Base-by-base conservation (phyloP, 768 basidiomycete genomes). In the Lyophyllum shimeji region DNA sequence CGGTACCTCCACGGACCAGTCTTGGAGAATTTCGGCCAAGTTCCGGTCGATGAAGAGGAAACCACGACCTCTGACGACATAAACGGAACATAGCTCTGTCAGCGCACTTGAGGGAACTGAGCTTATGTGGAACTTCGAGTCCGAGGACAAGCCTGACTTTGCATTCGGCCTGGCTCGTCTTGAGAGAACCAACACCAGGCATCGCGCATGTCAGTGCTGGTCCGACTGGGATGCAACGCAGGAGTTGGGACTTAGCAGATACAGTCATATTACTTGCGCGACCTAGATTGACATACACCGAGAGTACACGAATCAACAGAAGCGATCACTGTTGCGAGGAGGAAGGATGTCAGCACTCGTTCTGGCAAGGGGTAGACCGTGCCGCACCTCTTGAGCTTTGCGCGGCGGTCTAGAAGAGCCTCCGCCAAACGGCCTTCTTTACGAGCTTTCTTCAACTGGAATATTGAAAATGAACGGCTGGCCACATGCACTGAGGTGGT, bases 391-490 rank as follows among this genome's bases (percentile, higher is more conserved):
- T 94, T 94, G 52, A 94, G 76, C 68, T 94, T 94, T 18, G 88
- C 75, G 34, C 92, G 79, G 24, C 92, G 82, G 65, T 94, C 89
- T 27, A 94, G 74, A 69, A 94, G 67, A 7, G 87, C 86, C 66
- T 93, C 91, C 1, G 89, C 85, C 15, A 93, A 70, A n/a, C 87
- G 80, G 2, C 92, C 91, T 55, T 91, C 89, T 65, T 90, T 86
- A 56, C 78, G 78, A 13, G 93, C 93, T 46, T 78, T 79, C 70
- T 90, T 93, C 48, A 96, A 79, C 86, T 93, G 39, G n/a, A 4
- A 2, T 3, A 43, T 37, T 20, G 3, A 34, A 37, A 37, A 17
- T 27, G 55, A 55, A 46, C 52, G 33, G 59, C 42, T 25, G 15
- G 47, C 50, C 17, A 24, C 6, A 24, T 25, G 53, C 47, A 40